These are phyloP conservation scores for Sisymbrium irio DNA, from an alignment of 345 rosid genomes.

Conservation along the genomic window DNA sequence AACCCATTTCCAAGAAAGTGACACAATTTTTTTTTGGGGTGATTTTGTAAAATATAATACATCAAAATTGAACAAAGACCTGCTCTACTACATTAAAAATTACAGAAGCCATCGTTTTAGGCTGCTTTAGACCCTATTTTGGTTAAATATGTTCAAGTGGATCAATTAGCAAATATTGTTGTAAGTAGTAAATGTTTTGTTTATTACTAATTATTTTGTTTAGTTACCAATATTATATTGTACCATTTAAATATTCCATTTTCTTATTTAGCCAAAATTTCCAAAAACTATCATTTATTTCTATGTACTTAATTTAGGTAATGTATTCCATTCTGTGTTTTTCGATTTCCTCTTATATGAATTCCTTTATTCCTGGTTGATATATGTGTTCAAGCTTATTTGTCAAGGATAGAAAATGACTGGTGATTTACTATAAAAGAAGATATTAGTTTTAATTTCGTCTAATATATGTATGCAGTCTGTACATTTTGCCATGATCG, in stretches of 20 bases:
- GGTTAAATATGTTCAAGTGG: neutral
- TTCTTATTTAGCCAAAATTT: neutral
- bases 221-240: neutral
- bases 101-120: neutral
- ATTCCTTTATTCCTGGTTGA: too few relatives aligned
- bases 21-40: too few relatives aligned
- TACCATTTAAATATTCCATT: neutral
- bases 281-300: neutral
- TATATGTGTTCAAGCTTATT: too few relatives aligned
- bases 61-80: neutral
- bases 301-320: neutral
- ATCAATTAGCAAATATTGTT: neutral
- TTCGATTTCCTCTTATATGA: too few relatives aligned
- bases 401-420: too few relatives aligned
- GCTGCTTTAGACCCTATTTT: neutral
- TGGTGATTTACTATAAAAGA: too few relatives aligned
- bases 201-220: neutral
- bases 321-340: neutral
- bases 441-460: too few relatives aligned
- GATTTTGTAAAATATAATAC: neutral
- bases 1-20: conserved; percentile 2
- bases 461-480: too few relatives aligned
- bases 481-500: too few relatives aligned
- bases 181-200: too few relatives aligned
- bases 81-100: neutral